Base-by-base conservation (phyloP, 129 eudicot species). In the Kitagawia praeruptora region DNA sequence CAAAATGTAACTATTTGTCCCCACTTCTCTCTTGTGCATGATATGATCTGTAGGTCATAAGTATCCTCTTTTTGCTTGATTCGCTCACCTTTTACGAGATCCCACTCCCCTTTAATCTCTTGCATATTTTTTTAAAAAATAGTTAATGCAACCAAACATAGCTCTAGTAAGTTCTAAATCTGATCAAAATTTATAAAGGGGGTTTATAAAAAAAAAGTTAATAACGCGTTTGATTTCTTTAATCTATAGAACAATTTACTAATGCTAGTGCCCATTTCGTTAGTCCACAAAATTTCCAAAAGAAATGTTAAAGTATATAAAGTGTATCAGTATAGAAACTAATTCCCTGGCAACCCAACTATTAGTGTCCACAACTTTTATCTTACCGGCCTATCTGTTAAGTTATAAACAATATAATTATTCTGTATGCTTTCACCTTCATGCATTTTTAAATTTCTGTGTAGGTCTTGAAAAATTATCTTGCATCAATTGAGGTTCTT, bases 231-330 rank as follows among this genome's bases (percentile, higher is more conserved):
- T 31, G 53, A 3, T 77, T 39, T 28, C 12, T 38, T 27, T 38
- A 5, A 67, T 85, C 38, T 66, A 37, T 83, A 90, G 97, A 89
- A 76, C 25, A 84, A 77, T 4, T 92, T 54, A 79, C 67, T 92
- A 53, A 81, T 34, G 89, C 85, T 89, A 6, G 64, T 92, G 99
- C 75, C 97, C 95, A 15, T 78, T 21, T 77, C 99, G 92, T 79
- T 79, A 77, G 11, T 84, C 93, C 19, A 11, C 27, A 51, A 90
- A 83, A 48, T 92, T 92, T 87, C 97, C 99, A 64, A 70, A 88
- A 40, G 96, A 95, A 75, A 90, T 80, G 80, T 80, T 80, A 31
- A 83, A 77, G 69, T 63, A 80, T 34, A 80, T 48, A 78, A 92
- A 90, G 85, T 53, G 27, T 79, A 79, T 49, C 39, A 54, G 67